Evolutionary conservation across 73 alveolate genomes (phyloP), one percentile per base, ranked within the genome.

Genomic region (Loxodes magnus): DNA sequence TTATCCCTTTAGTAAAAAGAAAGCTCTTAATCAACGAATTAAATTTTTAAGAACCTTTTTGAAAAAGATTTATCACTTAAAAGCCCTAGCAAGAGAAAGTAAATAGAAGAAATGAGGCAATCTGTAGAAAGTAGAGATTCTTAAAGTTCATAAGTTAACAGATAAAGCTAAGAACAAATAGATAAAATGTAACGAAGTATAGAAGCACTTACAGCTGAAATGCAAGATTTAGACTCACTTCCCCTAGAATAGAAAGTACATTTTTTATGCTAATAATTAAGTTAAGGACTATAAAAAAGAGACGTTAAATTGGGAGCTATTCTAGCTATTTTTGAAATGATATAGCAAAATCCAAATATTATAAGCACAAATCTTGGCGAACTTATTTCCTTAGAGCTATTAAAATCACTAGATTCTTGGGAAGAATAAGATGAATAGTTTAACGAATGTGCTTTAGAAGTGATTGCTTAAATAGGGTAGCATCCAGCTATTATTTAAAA

Each of bases 371-470:
- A 2, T 10, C 22, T 2, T 10, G 27, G 27, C n/a, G 59, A 46
- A 7, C 22, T 12, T 20, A 24, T 46, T 16, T 10, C 27, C 0
- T 37, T 10, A 20, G 59, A 46, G 17, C 43, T 46, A 25, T 2
- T 46, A 1, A 25, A 12, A 20, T 12, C 27, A 5, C 27, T 46
- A 24, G 34, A 10, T 17, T 25, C 14, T 2, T 46, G 59, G 59
- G 59, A 46, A 20, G 59, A 46, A 22, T 24, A 21, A 0, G 59
- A 46, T 14, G 10, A 37, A 22, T 37, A 46, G 22, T 7, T 46
- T 10, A 24, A n/a, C 17, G 59, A 46, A 25, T 46, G 59, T 46
- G 16, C 53, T 2, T 24, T 46, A 24, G 59, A 46, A 2, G 34
- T 46, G 14, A 16, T 46, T 5, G 59, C 43, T 5, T 10, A 23